Evolutionary conservation across 2,329 filamentous ascomycete species (phyloP).

Genomic region (Diaporthe velutina): DNA sequence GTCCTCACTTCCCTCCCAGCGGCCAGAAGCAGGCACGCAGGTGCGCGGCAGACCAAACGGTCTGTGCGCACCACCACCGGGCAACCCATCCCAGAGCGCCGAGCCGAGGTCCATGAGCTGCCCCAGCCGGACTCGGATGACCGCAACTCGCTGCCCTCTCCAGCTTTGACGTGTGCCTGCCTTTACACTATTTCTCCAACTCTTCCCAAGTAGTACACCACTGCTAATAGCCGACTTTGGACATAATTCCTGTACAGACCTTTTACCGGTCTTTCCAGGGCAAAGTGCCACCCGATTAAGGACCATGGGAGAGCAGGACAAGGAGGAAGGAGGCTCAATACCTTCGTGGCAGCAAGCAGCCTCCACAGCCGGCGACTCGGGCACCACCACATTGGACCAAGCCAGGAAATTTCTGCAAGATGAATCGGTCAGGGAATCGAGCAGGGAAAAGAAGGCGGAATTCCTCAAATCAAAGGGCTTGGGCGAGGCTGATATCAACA

Average conservation of each 20-base stretch:
- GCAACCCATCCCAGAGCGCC: neutral
- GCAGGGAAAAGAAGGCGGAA: constrained; percentile 78
- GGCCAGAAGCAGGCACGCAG: neutral
- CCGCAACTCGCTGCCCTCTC: neutral
- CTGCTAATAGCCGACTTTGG: neutral
- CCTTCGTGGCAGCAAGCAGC: constrained; percentile 41
- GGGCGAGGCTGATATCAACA: constrained; percentile 73
- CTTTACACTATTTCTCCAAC: neutral
- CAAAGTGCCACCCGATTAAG: neutral
- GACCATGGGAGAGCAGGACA: constrained; percentile 44
- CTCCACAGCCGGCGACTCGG: constrained; percentile 42
- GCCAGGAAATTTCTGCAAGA: constrained; percentile 83
- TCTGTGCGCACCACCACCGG: constrained; percentile 26
- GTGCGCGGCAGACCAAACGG: neutral
- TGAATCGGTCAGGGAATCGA: constrained; percentile 76
- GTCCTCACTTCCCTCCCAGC: constrained; percentile 16
- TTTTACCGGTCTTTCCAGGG: neutral
- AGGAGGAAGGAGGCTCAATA: constrained; percentile 36
- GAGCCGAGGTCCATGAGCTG: constrained; percentile 37
- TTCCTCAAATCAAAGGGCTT: constrained; percentile 87
- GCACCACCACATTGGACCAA: constrained; percentile 65
- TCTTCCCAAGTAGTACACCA: neutral
- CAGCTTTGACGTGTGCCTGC: neutral
- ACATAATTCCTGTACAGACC: neutral
- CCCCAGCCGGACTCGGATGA: constrained; percentile 2